A percentile compares a stretch with the other conserved stretches of the same genome.
Conservation (phyloP, 1,284 basidiomycete genomes). For the Mycosarcoma maydis region DNA sequence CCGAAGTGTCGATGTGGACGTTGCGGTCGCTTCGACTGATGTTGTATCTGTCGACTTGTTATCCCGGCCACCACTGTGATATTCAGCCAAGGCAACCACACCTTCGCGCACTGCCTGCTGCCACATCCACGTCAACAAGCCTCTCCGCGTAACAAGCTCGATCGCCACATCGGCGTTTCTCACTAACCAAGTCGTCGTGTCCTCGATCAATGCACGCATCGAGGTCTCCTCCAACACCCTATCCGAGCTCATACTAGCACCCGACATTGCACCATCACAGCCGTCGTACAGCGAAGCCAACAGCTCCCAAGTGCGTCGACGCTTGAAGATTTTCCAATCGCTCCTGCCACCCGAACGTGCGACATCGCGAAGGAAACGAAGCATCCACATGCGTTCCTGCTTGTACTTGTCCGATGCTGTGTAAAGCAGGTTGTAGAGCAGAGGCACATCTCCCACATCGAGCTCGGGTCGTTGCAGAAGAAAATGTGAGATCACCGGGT, state of each 20-base stretch:
- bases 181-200: constrained; percentile 34
- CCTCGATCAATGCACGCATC: constrained; percentile 35
- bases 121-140: constrained; percentile 51
- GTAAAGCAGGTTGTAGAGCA: constrained; percentile 86
- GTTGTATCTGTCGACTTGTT: too few species aligned
- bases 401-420: constrained; percentile 78
- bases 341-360: constrained; percentile 73
- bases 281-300: constrained; percentile 79
- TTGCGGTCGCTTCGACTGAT: too few species aligned
- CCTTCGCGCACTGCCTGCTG: constrained; percentile 40
- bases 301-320: constrained; percentile 86
- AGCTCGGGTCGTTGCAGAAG: constrained; percentile 82
- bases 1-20: too few species aligned
- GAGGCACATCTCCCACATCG: constrained; percentile 80
- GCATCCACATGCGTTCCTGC: constrained; percentile 82
- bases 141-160: constrained; percentile 45
- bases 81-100: constrained; percentile 19
- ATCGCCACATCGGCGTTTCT: constrained; percentile 35
- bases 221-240: constrained; percentile 30
- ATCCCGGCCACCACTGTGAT: not conserved
- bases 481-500: constrained; percentile 81
- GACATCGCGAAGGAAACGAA: constrained; percentile 83
- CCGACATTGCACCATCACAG: constrained; percentile 68
- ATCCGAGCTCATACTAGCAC: constrained; percentile 5
- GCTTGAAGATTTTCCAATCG: constrained; percentile 83